Conservation (phyloP, 2,329 filamentous ascomycete species). For the Claviceps arundinis region DNA sequence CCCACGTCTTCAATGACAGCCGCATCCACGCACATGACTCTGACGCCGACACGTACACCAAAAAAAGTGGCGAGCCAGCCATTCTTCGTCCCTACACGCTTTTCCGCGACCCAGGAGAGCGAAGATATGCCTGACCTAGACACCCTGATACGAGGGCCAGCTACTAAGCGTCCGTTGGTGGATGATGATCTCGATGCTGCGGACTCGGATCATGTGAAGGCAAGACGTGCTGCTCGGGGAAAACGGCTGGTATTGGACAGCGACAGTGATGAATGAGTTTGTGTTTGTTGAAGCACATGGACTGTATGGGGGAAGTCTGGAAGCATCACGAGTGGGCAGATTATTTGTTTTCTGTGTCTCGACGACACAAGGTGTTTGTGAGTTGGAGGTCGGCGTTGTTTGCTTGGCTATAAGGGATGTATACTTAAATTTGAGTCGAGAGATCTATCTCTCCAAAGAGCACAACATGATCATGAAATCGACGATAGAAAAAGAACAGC, state of each 20-base stretch:
- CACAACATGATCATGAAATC: no score
- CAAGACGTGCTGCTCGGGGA: constrained; percentile 12
- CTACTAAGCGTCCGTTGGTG: background rate
- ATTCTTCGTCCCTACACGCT: constrained; percentile 25
- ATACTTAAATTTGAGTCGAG: background rate
- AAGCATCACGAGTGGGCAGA: background rate
- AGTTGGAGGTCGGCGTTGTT: background rate
- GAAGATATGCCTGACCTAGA: constrained; percentile 25
- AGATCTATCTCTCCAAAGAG: no score
- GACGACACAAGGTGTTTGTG: no score
- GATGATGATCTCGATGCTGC: background rate
- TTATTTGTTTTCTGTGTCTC: background rate
- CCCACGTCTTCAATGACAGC: constrained; percentile 15
- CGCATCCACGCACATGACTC: constrained; percentile 8
- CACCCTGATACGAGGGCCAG: constrained; percentile 10
- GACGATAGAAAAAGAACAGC: no score
- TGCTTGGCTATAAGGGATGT: background rate
- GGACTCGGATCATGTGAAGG: constrained; percentile 8
- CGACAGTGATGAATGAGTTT: constrained; percentile 15
- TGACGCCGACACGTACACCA: background rate
- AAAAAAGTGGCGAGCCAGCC: constrained; percentile 13
- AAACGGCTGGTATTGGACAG: constrained; percentile 18
- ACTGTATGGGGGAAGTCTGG: background rate
- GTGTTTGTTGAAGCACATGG: background rate
- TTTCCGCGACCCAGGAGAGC: constrained; percentile 27